Evolutionary conservation across 176 grass and related monocot species (phyloP).

Genomic region (Ensete glaucum): DNA sequence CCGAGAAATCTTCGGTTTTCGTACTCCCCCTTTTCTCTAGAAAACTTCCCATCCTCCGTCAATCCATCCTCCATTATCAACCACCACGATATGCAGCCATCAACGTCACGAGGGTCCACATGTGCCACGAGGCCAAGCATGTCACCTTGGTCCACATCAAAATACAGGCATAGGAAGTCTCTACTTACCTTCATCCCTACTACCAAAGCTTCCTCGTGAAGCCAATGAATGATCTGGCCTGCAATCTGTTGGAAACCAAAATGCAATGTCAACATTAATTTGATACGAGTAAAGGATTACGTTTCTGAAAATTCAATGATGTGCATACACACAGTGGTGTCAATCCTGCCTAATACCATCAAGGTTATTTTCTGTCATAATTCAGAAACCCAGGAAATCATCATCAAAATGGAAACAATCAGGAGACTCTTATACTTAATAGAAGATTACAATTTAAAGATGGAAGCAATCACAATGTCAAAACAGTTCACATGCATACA

Average conservation of each 20-base stretch:
- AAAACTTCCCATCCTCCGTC: constrained; percentile 37
- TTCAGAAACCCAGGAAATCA: background rate
- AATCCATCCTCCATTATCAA: constrained; percentile 42
- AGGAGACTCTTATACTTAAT: too few relatives aligned
- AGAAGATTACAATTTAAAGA: too few relatives aligned
- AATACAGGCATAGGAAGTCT: constrained; percentile 77
- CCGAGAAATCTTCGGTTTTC: constrained; percentile 58
- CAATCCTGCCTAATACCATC: too few relatives aligned
- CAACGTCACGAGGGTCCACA: constrained; percentile 45
- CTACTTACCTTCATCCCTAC: constrained; percentile 67
- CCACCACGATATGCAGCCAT: constrained; percentile 70
- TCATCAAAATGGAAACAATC: too few relatives aligned
- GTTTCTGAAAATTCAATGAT: background rate
- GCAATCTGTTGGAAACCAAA: constrained; percentile 33
- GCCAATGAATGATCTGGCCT: constrained; percentile 77
- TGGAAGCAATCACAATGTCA: too few relatives aligned
- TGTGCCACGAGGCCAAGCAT: constrained; percentile 60
- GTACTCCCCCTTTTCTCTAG: constrained; percentile 26
- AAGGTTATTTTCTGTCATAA: background rate
- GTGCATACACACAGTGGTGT: background rate
- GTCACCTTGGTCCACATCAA: constrained; percentile 75
- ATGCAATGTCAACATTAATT: background rate
- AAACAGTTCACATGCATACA: too few relatives aligned
- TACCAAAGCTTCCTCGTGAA: constrained; percentile 70
- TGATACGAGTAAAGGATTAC: background rate